Evolutionary conservation across 768 basidiomycete genomes (phyloP), one percentile per base, ranked within the genome.

Genomic region (Leucosporidium yakuticum): DNA sequence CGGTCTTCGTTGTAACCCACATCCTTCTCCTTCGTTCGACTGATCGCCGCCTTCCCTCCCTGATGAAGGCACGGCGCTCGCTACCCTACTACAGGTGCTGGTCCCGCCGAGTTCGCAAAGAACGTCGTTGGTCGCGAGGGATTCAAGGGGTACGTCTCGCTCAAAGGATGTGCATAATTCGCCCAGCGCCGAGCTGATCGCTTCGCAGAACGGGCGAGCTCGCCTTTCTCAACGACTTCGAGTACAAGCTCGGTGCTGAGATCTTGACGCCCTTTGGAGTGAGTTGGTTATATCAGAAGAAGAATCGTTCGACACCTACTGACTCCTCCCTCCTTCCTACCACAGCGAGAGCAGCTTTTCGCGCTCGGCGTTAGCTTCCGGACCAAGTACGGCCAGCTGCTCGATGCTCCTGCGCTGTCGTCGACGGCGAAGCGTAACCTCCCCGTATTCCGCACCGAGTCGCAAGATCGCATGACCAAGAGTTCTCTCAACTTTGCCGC

Each of bases 191-290:
- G n/a, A 21, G 27, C 47, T 65, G 31, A 60, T 20, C 25, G 51
- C n/a, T 56, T 23, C 55, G 55, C 58, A n/a, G 50, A 44, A 64
- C 81, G 3, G 90, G 87, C 0, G 80, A 83, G 4, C 78, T 96
- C 25, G 77, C 81, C 0, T 96, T 96, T 76, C 79, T 96, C 80
- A 91, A 91, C 75, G 82, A 83, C 34, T 96, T 91, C 90, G 39
- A 84, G 76, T 95, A 91, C 78, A 88, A 90, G 74, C 84, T 97
- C 2, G 93, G 93, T 20, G 87, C 88, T 80, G 93, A 95, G 76
- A 71, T 83, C 44, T 80, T 94, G 68, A 91, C 90, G 21, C 89
- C 91, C 0, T 92, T 92, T 69, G 21, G 39, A 53, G 20, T 77
- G 81, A 14, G 89, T 88, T 87, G 84, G 83, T n/a, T n/a, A n/a